Evolutionary conservation across 305 asterid species (phyloP).

Genomic region (Solanum hybrid): DNA sequence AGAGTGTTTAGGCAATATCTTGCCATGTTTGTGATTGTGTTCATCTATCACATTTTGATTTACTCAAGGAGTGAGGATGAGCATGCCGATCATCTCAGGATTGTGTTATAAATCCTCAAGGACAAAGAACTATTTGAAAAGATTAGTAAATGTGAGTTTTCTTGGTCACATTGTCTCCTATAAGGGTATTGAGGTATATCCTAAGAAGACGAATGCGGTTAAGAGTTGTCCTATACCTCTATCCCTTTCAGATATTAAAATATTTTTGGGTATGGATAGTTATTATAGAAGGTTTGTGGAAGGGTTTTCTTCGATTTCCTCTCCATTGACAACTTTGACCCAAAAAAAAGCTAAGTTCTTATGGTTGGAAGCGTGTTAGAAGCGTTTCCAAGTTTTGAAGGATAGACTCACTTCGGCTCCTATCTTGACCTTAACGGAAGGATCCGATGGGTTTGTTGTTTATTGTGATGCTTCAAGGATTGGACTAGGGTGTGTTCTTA

Average conservation of each 20-base stretch:
- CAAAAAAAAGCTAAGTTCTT: background rate
- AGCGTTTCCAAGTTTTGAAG: background rate
- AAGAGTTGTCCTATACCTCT: background rate
- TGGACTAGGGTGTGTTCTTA: background rate
- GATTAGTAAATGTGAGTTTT: no score
- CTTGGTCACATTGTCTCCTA: no score
- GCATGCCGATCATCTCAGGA: no score
- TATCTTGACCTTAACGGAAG: background rate
- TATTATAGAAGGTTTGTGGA: background rate
- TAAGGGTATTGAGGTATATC: no score
- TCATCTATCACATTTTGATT: no score
- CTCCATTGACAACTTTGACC: background rate
- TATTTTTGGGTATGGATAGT: background rate
- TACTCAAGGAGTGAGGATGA: no score
- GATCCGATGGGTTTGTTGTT: background rate
- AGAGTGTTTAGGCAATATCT: no score
- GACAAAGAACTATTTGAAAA: no score
- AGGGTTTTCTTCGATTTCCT: background rate
- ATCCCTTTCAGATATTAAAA: no score
- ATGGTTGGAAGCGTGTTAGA: background rate
- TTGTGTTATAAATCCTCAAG: no score
- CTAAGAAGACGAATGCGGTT: no score
- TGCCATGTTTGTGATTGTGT: no score
- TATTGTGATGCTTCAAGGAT: background rate
- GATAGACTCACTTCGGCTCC: background rate